A percentile compares a stretch with the other conserved stretches of the same genome.
phyloP scores from a whole-genome alignment of 2,329 filamentous ascomycete genomes.

The Chalara sp. region DNA sequence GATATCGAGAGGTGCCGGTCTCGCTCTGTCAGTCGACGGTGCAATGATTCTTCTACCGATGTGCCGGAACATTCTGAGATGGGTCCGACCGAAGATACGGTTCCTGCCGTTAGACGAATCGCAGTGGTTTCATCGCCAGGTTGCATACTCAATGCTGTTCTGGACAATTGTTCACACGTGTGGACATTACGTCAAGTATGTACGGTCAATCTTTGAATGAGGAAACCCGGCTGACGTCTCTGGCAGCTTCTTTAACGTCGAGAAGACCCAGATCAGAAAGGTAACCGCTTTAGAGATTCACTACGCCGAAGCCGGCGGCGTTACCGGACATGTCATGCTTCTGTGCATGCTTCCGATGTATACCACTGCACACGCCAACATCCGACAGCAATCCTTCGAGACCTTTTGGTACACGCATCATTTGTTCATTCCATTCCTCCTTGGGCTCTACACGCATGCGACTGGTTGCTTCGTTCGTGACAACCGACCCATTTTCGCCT shows the following conservation, averaged over 20 bases:
- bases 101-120: conserved; percentile 81
- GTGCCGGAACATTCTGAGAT: conserved; percentile 82
- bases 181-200: conserved; percentile 90
- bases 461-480: conserved; percentile 94
- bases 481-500: conserved; percentile 63
- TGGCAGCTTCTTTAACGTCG: conserved; percentile 90
- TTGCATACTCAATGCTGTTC: conserved; percentile 81
- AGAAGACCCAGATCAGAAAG: conserved; percentile 73
- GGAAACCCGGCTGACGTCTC: conserved; percentile 8
- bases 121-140: conserved; percentile 94
- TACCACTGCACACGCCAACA: conserved; percentile 86
- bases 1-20: conserved; percentile 88
- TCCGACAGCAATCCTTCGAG: conserved; percentile 94
- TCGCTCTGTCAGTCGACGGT: conserved; percentile 77
- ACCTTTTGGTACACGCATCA: no score
- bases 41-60: conserved; percentile 89
- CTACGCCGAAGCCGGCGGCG: conserved; percentile 79
- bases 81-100: conserved; percentile 76
- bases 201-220: conserved; percentile 8
- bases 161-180: conserved; percentile 73
- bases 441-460: conserved; percentile 92
- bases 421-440: conserved; percentile 88
- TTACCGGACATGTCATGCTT: conserved; percentile 96
- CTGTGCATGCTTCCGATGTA: conserved; percentile 99
- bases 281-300: conserved; percentile 83